phyloP scores from a whole-genome alignment of 345 rosid genomes.

The Dimocarpus longan region DNA sequence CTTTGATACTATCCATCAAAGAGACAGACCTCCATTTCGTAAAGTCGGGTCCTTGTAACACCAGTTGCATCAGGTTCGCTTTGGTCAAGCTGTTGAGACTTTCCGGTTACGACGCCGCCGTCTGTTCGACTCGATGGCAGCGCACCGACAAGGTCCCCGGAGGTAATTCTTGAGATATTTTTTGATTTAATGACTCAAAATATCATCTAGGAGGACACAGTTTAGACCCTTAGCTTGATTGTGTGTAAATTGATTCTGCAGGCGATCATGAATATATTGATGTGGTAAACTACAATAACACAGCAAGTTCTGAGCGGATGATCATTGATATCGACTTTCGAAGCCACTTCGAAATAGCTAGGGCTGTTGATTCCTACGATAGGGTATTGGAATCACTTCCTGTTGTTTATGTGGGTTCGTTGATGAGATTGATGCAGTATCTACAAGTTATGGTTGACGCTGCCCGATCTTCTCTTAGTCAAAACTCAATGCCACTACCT shows the following conservation, averaged over 20 bases:
- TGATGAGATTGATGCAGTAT: conserved; percentile 60
- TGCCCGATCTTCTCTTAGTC: conserved; percentile 76
- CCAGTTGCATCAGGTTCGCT: conserved; percentile 75
- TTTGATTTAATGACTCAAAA: not conserved
- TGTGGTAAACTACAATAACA: conserved; percentile 46
- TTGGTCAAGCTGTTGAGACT: conserved; percentile 76
- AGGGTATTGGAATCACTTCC: conserved; percentile 78
- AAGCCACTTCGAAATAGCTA: conserved; percentile 92
- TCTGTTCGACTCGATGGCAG: conserved; percentile 84
- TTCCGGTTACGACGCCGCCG: conserved; percentile 84
- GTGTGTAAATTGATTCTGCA: conserved; percentile 29
- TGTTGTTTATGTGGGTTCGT: conserved; percentile 70
- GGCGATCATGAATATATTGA: conserved; percentile 93
- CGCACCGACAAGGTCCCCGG: conserved; percentile 85
- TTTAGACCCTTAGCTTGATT: not conserved
- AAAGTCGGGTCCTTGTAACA: conserved; percentile 68
- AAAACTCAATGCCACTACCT: conserved; percentile 93
- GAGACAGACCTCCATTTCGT: conserved; percentile 58
- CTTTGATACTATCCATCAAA: conserved; percentile 56
- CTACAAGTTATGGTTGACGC: conserved; percentile 94
- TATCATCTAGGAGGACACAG: not conserved
- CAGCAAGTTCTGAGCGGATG: conserved; percentile 65
- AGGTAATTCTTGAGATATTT: conserved; percentile 46
- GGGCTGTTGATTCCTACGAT: conserved; percentile 87
- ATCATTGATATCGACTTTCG: conserved; percentile 83